A percentile compares a stretch with the other conserved stretches of the same genome.
Conservation (phyloP, 371 early-diverging fungal genomes). For the Mortierella sp. region DNA sequence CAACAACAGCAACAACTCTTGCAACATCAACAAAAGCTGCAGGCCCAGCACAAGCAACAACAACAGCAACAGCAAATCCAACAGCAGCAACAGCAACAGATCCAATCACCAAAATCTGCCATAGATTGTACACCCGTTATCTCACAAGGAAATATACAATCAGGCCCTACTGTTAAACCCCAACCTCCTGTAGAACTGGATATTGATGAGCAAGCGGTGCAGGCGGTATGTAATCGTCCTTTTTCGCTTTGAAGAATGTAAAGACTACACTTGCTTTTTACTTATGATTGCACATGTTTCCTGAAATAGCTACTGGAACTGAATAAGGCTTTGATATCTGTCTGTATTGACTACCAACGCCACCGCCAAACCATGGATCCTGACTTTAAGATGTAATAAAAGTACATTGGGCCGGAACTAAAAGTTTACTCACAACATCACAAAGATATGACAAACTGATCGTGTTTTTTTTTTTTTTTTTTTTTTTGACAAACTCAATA, state of each 20-base stretch:
- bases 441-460: neutral
- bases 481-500: neutral
- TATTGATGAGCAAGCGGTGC: slow-evolving; percentile 45
- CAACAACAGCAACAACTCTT: slow-evolving; percentile 25
- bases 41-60: neutral
- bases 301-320: slow-evolving; percentile 37
- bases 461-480: neutral
- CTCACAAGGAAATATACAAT: neutral
- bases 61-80: slow-evolving; percentile 16
- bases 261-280: neutral
- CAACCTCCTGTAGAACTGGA: slow-evolving; percentile 20
- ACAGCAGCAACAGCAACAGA: slow-evolving; percentile 18
- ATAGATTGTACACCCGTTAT: neutral
- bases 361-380: slow-evolving; percentile 27
- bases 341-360: slow-evolving; percentile 51
- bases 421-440: neutral
- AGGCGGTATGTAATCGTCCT: slow-evolving; percentile 22
- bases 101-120: slow-evolving; percentile 12
- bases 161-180: neutral
- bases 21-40: slow-evolving; percentile 4
- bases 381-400: slow-evolving; percentile 33
- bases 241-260: no score
- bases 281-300: neutral
- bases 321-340: slow-evolving; percentile 46
- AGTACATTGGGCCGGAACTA: neutral